phyloP scores from a whole-genome alignment of 192 early-diverging fungal genomes.

The Coemansia sp. region DNA sequence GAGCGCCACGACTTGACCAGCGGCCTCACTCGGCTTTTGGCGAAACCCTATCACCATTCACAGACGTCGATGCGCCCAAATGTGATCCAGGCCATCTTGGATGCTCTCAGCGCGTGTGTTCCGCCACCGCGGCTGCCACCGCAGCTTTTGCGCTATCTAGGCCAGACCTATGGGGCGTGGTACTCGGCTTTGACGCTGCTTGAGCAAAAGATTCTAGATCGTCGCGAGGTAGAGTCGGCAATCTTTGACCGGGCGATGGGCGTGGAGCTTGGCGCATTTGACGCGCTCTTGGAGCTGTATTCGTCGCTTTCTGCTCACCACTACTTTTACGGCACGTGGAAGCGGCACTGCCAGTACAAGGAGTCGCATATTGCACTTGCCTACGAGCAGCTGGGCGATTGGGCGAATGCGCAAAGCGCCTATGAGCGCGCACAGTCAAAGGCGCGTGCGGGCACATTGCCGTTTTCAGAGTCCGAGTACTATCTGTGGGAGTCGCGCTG shows the following conservation, averaged over 20 bases:
- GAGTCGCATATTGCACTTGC: constrained; percentile 97
- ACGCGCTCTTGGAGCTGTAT: constrained; percentile 88
- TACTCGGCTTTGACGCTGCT: constrained; percentile 83
- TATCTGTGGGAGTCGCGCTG: constrained; percentile 97
- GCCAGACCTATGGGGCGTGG: constrained; percentile 92
- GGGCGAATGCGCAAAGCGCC: constrained; percentile 84
- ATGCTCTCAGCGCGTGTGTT: constrained; percentile 74
- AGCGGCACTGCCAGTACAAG: constrained; percentile 78
- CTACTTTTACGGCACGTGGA: constrained; percentile 91
- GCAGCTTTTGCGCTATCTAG: constrained; percentile 89
- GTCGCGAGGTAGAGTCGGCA: constrained; percentile 41
- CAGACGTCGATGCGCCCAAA: constrained; percentile 85
- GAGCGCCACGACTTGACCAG: constrained; percentile 87
- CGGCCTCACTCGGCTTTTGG: constrained; percentile 77
- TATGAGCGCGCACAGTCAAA: constrained; percentile 94
- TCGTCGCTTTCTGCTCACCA: constrained; percentile 80
- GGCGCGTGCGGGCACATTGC: constrained; percentile 76
- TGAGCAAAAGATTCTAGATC: constrained; percentile 58
- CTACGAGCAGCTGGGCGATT: constrained; percentile 91
- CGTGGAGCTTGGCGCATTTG: constrained; percentile 82
- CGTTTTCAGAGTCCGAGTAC: constrained; percentile 95
- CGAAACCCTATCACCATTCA: constrained; percentile 85
- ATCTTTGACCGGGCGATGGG: constrained; percentile 56
- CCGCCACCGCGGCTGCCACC: constrained; percentile 83
- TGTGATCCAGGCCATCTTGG: constrained; percentile 88